Percentiles rank a stretch among this genome's conserved stretches.
phyloP scores from a whole-genome alignment of 257 asterid species.

The Solanum phureja region DNA sequence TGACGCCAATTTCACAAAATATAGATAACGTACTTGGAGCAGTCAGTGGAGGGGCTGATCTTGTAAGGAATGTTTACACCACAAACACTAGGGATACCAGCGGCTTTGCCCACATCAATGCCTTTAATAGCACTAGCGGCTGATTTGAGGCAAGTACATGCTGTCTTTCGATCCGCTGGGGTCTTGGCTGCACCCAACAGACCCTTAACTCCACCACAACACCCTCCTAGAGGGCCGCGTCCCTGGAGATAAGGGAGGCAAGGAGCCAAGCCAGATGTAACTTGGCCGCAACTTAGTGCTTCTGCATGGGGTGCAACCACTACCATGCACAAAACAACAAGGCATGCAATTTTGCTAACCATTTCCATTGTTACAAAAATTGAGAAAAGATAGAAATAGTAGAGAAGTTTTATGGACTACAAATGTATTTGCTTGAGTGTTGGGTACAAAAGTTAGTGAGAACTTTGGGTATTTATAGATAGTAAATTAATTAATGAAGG shows the following conservation, averaged over 20 bases:
- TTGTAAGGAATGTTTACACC: slow-evolving; percentile 1
- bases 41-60: slow-evolving; percentile 9
- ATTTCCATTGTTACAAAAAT: too few relatives aligned
- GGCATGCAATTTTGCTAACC: too few relatives aligned
- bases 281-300: not conserved
- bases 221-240: rapidly evolving
- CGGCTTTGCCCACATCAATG: not conserved
- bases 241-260: not conserved
- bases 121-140: too few relatives aligned
- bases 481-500: not conserved
- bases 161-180: slow-evolving; percentile 1
- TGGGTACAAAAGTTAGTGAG: not conserved
- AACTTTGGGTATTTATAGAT: not conserved
- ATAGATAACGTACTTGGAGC: too few relatives aligned
- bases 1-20: too few relatives aligned
- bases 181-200: not conserved
- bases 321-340: not conserved
- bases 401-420: too few relatives aligned
- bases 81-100: slow-evolving; percentile 4
- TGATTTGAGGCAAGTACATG: slow-evolving; percentile 1
- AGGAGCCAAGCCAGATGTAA: not conserved
- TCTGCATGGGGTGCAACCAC: slow-evolving; percentile 5
- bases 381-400: too few relatives aligned
- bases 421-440: too few relatives aligned
- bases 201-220: not conserved